Evolutionary conservation across 2,329 filamentous ascomycete species (phyloP).

Genomic region (Colletotrichum sp.): DNA sequence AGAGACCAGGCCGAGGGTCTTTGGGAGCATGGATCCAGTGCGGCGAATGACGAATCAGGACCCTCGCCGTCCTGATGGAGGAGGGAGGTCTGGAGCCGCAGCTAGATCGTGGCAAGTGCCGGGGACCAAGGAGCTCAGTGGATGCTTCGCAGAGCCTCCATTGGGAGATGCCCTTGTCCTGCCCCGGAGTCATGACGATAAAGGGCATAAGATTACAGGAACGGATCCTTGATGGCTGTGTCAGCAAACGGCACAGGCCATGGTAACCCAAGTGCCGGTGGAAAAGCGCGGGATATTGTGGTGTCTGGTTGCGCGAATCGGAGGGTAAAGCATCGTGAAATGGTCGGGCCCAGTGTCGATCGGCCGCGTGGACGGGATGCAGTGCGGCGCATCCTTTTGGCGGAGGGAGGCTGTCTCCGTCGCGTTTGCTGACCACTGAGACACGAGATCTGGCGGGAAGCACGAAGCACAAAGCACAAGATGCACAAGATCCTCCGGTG

Average conservation of each 20-base stretch:
- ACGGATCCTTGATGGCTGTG: background rate
- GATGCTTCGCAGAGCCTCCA: background rate
- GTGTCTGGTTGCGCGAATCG: background rate
- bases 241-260: background rate
- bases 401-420: background rate
- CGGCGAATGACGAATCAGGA: constrained; percentile 29
- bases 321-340: background rate
- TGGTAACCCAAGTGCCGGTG: background rate
- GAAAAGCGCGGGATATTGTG: background rate
- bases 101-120: background rate
- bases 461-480: constrained; percentile 1
- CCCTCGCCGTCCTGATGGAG: background rate
- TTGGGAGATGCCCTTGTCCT: background rate
- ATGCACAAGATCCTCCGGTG: constrained; percentile 1
- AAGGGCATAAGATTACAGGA: background rate
- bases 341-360: background rate
- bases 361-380: background rate
- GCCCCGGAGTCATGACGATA: background rate
- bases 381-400: background rate
- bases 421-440: constrained; percentile 18
- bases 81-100: constrained; percentile 1
- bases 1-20: background rate
- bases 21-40: background rate
- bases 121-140: background rate
- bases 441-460: constrained; percentile 13